Conservation (phyloP, 1,139 yeast genomes). For the Pichia sp. region DNA sequence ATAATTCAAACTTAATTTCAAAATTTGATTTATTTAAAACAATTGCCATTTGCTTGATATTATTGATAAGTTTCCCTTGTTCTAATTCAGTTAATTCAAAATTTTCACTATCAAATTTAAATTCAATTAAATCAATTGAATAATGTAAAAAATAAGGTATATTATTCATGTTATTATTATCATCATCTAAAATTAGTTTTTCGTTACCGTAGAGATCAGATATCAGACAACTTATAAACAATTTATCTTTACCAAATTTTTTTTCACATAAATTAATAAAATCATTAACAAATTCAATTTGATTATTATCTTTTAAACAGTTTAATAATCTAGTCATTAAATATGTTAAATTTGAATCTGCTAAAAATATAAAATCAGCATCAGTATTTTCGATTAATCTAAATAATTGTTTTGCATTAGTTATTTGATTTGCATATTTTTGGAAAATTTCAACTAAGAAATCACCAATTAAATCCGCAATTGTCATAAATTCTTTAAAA, state of each 20-base stretch:
- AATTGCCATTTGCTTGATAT: neutral
- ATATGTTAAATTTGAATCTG: neutral
- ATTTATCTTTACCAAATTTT: slow-evolving; percentile 5
- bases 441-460: slow-evolving; percentile 3
- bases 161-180: too few species aligned
- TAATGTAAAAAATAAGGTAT: slow-evolving; percentile 9
- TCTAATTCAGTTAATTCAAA: neutral
- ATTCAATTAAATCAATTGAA: slow-evolving; percentile 5
- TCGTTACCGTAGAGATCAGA: slow-evolving; percentile 9
- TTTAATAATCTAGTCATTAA: slow-evolving; percentile 3
- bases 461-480: neutral
- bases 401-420: neutral
- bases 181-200: neutral
- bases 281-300: slow-evolving; percentile 5
- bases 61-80: slow-evolving; percentile 1
- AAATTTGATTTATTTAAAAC: neutral
- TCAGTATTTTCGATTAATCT: slow-evolving; percentile 7
- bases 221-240: slow-evolving; percentile 7
- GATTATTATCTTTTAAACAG: neutral
- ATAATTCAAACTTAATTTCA: neutral
- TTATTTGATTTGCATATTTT: neutral
- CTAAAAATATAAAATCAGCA: slow-evolving; percentile 5
- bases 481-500: slow-evolving; percentile 1
- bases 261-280: slow-evolving; percentile 7
- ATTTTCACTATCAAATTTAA: neutral